Evolutionary conservation across 257 asterid species (phyloP).

Genomic region (Vinca minor): DNA sequence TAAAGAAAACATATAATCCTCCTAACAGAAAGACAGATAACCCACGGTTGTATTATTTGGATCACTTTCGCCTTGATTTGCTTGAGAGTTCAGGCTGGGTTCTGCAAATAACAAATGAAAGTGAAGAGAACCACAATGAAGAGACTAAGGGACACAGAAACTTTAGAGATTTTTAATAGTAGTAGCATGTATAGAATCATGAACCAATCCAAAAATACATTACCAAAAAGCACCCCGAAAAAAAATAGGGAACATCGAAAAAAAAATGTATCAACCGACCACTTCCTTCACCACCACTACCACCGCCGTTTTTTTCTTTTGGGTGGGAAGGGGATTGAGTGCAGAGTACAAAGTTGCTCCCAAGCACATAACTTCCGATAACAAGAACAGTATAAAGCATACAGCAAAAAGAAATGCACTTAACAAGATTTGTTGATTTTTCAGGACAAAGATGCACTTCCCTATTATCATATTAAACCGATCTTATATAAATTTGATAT

Average conservation of each 20-base stretch:
- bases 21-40: constrained; percentile 20
- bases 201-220: too few relatives aligned
- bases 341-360: too few relatives aligned
- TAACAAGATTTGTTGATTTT: too few relatives aligned
- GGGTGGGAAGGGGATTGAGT: too few relatives aligned
- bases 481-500: too few relatives aligned
- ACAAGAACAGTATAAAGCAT: too few relatives aligned
- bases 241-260: neutral
- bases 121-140: constrained; percentile 17
- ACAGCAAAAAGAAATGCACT: too few relatives aligned
- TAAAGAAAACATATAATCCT: constrained; percentile 1
- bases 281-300: too few relatives aligned
- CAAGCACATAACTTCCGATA: too few relatives aligned
- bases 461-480: neutral
- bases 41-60: constrained; percentile 89
- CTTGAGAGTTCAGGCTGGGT: constrained; percentile 53
- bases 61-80: constrained; percentile 75
- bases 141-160: neutral
- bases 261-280: neutral
- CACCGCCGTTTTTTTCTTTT: too few relatives aligned
- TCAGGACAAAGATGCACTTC: neutral
- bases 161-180: neutral
- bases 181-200: neutral
- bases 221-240: neutral
- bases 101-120: constrained; percentile 40